Evolutionary conservation across 106 monocot genomes (phyloP), one percentile per base, ranked within the genome.

Genomic region (Dendrobium catenatum): DNA sequence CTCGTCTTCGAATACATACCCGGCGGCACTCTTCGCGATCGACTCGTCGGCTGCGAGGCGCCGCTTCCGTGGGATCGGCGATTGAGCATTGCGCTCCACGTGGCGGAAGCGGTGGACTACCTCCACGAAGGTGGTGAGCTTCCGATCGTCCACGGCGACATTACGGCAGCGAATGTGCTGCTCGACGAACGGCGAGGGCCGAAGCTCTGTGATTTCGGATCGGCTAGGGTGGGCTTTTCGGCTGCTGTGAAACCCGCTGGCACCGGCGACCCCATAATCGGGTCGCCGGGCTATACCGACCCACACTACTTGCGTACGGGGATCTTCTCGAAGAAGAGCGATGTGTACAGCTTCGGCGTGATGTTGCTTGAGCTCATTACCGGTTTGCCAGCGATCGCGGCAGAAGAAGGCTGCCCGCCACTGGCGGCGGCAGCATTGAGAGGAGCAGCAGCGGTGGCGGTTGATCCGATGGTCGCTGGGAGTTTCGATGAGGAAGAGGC

Each of bases 291-390:
- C 20, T 83, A 55, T 7, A 41, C 43, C 27, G 78, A 27, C 24
- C 76, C 93, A 89, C 76, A 84, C 43, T 54, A 64, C 76, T 51
- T 90, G 79, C 9, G 86, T 90, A n/a, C 78, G 49, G 78, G 51
- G 22, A 49, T 78, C 78, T 46, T 89, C 56, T 89, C 88, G 43
- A 90, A 93, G 86, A 88, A 89, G 91, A 89, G 77, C 81, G 91
- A 94, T 78, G 94, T 91, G 75, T 94, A 94, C 78, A 86, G 94
- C 88, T 94, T 91, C 78, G 94, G 94, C 6, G 89, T 94, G 76
- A 77, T 94, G 72, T 20, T 91, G 44, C 76, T 91, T 20, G 94
- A 94, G 84, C 72, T 94, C 37, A 4, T 93, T 33, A 87, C 88
- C 27, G 78, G 55, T 2, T 8, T 20, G 17, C 48, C 46, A 20